A percentile compares a stretch with the other conserved stretches of the same genome.
Conservation (phyloP, 345 rosid genomes). For the Arabis hirsuta region DNA sequence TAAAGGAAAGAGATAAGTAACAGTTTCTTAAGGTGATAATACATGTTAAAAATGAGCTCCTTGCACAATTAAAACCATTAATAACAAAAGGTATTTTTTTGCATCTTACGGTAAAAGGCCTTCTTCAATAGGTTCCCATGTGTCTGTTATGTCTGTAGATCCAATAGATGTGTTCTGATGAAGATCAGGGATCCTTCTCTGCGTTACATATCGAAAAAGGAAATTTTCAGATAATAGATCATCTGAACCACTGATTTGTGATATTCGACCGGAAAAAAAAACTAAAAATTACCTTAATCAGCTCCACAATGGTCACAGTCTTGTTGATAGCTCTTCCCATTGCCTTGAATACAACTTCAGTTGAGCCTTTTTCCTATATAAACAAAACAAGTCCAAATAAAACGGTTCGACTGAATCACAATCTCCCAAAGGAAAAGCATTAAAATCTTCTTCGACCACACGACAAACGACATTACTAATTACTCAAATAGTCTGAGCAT, state of each 20-base stretch:
- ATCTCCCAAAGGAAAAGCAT: neutral
- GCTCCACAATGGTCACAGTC: conserved; percentile 72
- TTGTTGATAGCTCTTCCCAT: conserved; percentile 84
- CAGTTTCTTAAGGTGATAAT: neutral
- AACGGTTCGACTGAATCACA: neutral
- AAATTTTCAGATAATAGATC: conserved; percentile 9
- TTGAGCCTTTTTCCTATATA: conserved; percentile 63
- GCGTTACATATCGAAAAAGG: conserved; percentile 6
- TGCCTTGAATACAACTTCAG: conserved; percentile 70
- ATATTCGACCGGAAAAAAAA: neutral
- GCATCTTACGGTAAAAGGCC: conserved; percentile 73
- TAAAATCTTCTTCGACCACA: conserved; percentile 14
- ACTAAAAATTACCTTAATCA: conserved; percentile 55
- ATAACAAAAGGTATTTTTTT: neutral
- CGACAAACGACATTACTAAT: conserved; percentile 3
- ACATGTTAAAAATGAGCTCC: neutral
- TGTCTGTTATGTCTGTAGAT: conserved; percentile 83
- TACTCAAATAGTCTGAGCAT: neutral
- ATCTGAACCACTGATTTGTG: neutral
- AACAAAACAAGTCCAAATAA: conserved; percentile 5
- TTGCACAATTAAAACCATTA: neutral
- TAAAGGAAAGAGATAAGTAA: conserved; percentile 11
- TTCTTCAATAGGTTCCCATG: conserved; percentile 87
- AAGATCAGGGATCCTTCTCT: conserved; percentile 88
- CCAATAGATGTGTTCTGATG: conserved; percentile 77